Conservation (phyloP, 2,329 filamentous ascomycete species). For the Arthrinium puccinioides region DNA sequence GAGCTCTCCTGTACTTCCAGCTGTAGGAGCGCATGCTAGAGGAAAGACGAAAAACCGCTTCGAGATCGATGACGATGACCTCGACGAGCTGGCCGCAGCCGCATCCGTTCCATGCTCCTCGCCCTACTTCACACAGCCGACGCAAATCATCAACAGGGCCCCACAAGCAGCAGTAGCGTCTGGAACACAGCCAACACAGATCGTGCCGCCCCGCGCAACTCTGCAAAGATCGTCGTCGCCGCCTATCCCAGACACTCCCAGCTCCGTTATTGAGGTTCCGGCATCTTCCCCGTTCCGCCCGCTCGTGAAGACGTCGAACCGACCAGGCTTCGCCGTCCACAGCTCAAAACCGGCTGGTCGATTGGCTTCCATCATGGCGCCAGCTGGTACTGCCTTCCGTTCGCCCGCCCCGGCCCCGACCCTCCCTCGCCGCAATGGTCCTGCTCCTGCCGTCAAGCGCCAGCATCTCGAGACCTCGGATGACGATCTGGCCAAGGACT, state of each 20-base stretch:
- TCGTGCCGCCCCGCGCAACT: constrained; percentile 31
- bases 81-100: constrained; percentile 42
- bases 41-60: constrained; percentile 13
- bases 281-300: constrained; percentile 71
- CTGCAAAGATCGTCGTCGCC: constrained; percentile 20
- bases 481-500: constrained; percentile 21
- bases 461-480: constrained; percentile 23
- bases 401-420: constrained; percentile 27
- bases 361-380: constrained; percentile 61
- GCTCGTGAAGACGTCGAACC: neutral
- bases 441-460: constrained; percentile 24
- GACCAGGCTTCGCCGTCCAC: neutral
- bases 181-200: constrained; percentile 54
- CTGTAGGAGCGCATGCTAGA: constrained; percentile 5
- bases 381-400: constrained; percentile 66
- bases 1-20: constrained; percentile 9
- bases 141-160: constrained; percentile 18
- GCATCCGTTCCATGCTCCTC: constrained; percentile 29
- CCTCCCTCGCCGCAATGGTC: constrained; percentile 15
- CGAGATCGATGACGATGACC: constrained; percentile 27
- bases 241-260: constrained; percentile 34
- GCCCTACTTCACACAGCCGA: constrained; percentile 41
- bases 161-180: constrained; percentile 4
- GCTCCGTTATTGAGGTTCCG: constrained; percentile 63
- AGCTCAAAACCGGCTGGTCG: constrained; percentile 21